Conservation (phyloP, 2,329 filamentous ascomycete genomes). For the Aureobasidium mangrovei region DNA sequence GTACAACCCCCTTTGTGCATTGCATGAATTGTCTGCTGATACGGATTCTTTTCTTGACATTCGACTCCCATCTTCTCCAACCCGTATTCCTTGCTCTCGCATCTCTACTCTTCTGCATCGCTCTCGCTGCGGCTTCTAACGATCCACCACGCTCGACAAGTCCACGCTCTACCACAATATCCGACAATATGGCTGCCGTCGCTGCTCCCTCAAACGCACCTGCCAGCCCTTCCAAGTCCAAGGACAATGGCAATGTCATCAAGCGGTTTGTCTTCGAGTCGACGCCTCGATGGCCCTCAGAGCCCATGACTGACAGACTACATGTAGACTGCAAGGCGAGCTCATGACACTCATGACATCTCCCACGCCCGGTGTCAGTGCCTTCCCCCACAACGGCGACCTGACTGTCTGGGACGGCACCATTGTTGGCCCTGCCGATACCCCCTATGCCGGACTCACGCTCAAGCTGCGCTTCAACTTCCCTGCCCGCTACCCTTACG, state of each 20-base stretch:
- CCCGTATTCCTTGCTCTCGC: background rate
- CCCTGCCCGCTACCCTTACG: slow-evolving; percentile 86
- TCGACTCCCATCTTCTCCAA: background rate
- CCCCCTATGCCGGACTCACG: slow-evolving; percentile 77
- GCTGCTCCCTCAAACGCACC: slow-evolving; percentile 23
- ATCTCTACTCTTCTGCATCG: background rate
- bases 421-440: slow-evolving; percentile 82
- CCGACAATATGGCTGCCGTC: slow-evolving; percentile 23
- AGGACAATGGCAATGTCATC: slow-evolving; percentile 37
- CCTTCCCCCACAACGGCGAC: slow-evolving; percentile 89
- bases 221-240: slow-evolving; percentile 24
- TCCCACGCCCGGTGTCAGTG: slow-evolving; percentile 83
- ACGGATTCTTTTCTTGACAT: background rate
- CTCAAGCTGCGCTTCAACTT: slow-evolving; percentile 92
- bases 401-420: slow-evolving; percentile 89
- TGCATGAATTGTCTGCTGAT: background rate
- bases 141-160: background rate
- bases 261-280: slow-evolving; percentile 33
- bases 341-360: slow-evolving; percentile 98
- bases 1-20: background rate
- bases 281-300: background rate
- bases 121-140: background rate
- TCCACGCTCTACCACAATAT: background rate
- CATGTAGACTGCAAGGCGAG: slow-evolving; percentile 77
- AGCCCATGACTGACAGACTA: slow-evolving; percentile 8